Evolutionary conservation across 306 rosid genomes (phyloP), one percentile per base, ranked within the genome.

Genomic region (Cucurbita argyrosperma): DNA sequence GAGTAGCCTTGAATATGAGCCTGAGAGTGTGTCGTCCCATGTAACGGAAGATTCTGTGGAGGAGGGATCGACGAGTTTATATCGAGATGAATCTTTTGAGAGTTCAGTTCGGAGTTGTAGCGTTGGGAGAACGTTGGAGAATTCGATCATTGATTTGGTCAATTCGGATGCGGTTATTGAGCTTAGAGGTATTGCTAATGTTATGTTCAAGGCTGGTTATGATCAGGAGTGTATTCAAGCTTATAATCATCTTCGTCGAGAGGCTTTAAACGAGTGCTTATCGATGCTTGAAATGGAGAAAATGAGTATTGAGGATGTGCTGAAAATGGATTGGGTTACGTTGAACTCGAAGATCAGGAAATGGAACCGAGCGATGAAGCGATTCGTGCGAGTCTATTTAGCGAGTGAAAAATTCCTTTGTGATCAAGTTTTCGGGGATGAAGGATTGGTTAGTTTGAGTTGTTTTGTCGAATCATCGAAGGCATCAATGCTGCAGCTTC

Each of bases 401-500:
- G 83, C 92, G 30, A 93, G 97, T 35, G 98, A 93, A 83, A 93
- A 76, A 69, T 85, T 80, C 86, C 96, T 93, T 8, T 69, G 89
- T 40, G 89, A 93, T 53, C 96, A 89, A 80, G 80, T 93, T 58
- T 90, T 90, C 10, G 90, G 86, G 76, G 93, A 82, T 61, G 89
- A 79, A 9, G 96, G 81, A 79, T 76, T 78, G 10, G 67, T 82
- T 60, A 73, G 84, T 65, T 51, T 83, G 39, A 80, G 49, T 76
- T 93, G 90, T 80, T 93, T 93, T 77, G 87, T 86, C 63, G 93
- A 87, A 78, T 85, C 96, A 53, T 88, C 98, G 5, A 93, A 93
- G 85, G 84, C 93, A 79, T 87, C 96, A 21, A 76, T 93, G 66
- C 71, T 90, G 85, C 98, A 90, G 84, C 93, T 93, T 80, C 82